These are phyloP conservation scores for Penicillium sp. DNA, from an alignment of 2,329 filamentous ascomycete species.

Conservation along the genomic window DNA sequence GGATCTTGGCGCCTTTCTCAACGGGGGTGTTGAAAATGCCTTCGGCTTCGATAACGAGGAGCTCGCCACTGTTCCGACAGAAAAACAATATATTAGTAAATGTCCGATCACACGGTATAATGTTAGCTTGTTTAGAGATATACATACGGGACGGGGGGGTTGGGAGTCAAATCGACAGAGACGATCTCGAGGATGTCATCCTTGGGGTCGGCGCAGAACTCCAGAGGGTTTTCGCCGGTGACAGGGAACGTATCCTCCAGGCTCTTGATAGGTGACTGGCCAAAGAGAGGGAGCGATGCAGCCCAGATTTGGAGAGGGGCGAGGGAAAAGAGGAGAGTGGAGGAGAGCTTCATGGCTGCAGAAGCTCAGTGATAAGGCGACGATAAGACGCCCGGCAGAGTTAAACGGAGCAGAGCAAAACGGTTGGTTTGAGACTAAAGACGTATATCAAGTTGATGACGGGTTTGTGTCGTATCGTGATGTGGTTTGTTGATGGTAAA, in stretches of 20 bases:
- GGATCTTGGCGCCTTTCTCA: slow-evolving; percentile 73
- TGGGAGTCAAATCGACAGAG: slow-evolving; percentile 75
- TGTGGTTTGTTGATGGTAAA: background rate
- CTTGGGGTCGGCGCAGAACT: slow-evolving; percentile 68
- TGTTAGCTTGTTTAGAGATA: background rate
- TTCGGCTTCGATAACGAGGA: slow-evolving; percentile 71
- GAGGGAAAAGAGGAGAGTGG: slow-evolving; percentile 41
- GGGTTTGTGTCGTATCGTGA: background rate
- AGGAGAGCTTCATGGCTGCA: slow-evolving; percentile 39
- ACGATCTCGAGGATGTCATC: slow-evolving; percentile 72
- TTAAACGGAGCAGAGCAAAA: background rate
- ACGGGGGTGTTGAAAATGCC: slow-evolving; percentile 72
- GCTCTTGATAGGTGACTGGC: slow-evolving; percentile 49
- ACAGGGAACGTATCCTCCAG: slow-evolving; percentile 59
- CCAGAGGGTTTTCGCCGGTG: slow-evolving; percentile 79
- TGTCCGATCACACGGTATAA: background rate
- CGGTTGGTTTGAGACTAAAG: background rate
- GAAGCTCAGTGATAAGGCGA: background rate
- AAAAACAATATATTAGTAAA: slow-evolving; percentile 16
- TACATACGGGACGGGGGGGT: slow-evolving; percentile 80
- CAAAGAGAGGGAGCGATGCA: slow-evolving; percentile 45
- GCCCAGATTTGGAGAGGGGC: slow-evolving; percentile 44
- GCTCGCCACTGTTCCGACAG: slow-evolving; percentile 59
- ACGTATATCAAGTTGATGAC: background rate
- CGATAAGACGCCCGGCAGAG: background rate